phyloP scores from a whole-genome alignment of 805 yeast genomes.

The Zygotorulaspora chibaensis region DNA sequence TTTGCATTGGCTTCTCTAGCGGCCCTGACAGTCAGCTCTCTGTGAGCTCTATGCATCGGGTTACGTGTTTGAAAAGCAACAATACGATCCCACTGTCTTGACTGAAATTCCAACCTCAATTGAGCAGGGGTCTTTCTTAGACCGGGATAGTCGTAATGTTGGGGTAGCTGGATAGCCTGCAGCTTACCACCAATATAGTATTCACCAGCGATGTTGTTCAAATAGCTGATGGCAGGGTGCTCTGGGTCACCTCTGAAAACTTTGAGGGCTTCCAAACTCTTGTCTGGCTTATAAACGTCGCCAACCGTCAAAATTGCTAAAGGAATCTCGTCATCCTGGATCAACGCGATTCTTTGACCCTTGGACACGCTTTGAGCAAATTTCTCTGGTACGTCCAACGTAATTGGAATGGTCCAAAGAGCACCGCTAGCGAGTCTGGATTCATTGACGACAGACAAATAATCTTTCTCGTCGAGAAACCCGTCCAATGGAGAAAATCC shows the following conservation, averaged over 20 bases:
- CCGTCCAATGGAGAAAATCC: slow-evolving; percentile 85
- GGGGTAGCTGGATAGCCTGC: slow-evolving; percentile 79
- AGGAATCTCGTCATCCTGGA: slow-evolving; percentile 75
- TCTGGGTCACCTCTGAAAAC: slow-evolving; percentile 97
- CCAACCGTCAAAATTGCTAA: slow-evolving; percentile 77
- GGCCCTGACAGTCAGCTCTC: slow-evolving; percentile 93
- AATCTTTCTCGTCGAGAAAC: slow-evolving; percentile 60
- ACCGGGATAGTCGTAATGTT: slow-evolving; percentile 86
- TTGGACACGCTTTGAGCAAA: slow-evolving; percentile 43
- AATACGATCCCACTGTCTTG: slow-evolving; percentile 79
- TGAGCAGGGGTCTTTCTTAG: slow-evolving; percentile 88
- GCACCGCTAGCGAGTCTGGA: slow-evolving; percentile 72
- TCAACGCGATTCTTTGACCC: slow-evolving; percentile 65
- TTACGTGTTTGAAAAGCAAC: slow-evolving; percentile 98
- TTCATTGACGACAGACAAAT: slow-evolving; percentile 57
- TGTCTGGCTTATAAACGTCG: slow-evolving; percentile 79
- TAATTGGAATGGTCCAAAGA: slow-evolving; percentile 91
- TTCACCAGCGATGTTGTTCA: slow-evolving; percentile 71
- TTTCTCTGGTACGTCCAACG: slow-evolving; percentile 63
- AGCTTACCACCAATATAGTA: slow-evolving; percentile 83
- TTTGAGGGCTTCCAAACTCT: slow-evolving; percentile 69
- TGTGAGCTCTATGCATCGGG: slow-evolving; percentile 98
- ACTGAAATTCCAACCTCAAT: slow-evolving; percentile 75
- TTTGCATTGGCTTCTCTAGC: slow-evolving; percentile 89
- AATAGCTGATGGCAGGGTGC: slow-evolving; percentile 84